Conservation (phyloP, 2,329 filamentous ascomycete genomes). For the Colletotrichum graminicola region DNA sequence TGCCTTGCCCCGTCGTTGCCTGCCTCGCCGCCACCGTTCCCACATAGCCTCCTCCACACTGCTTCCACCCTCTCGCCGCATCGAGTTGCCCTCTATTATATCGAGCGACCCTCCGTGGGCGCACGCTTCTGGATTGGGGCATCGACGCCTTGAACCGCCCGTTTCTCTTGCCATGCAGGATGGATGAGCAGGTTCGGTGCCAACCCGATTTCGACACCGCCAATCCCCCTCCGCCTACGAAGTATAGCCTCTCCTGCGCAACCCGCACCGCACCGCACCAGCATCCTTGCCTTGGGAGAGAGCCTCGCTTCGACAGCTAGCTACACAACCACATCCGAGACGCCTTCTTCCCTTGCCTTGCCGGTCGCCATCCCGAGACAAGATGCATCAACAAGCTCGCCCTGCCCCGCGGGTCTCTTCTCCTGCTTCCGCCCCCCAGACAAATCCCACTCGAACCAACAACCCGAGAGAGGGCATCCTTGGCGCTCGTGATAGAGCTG, state of each 20-base stretch:
- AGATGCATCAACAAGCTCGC: conserved; percentile 92
- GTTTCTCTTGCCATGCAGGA: conserved; percentile 38
- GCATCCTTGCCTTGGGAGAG: conserved; percentile 6
- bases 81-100: conserved; percentile 10
- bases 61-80: conserved; percentile 6
- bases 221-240: conserved; percentile 1
- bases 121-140: conserved; percentile 17
- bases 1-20: conserved; percentile 25
- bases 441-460: conserved; percentile 79
- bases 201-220: conserved; percentile 38
- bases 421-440: conserved; percentile 77
- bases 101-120: not conserved
- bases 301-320: not conserved
- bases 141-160: conserved; percentile 8
- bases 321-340: conserved; percentile 4
- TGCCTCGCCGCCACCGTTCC: conserved; percentile 20
- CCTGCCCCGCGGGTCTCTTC: conserved; percentile 79
- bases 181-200: conserved; percentile 41
- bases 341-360: not conserved
- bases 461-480: conserved; percentile 75
- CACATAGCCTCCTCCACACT: conserved; percentile 6
- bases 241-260: conserved; percentile 23
- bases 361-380: conserved; percentile 22
- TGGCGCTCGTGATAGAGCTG: conserved; percentile 57
- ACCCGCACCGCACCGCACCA: not conserved